phyloP scores from a whole-genome alignment of 495 filamentous ascomycete genomes.

The Aspergillus avenaceus region DNA sequence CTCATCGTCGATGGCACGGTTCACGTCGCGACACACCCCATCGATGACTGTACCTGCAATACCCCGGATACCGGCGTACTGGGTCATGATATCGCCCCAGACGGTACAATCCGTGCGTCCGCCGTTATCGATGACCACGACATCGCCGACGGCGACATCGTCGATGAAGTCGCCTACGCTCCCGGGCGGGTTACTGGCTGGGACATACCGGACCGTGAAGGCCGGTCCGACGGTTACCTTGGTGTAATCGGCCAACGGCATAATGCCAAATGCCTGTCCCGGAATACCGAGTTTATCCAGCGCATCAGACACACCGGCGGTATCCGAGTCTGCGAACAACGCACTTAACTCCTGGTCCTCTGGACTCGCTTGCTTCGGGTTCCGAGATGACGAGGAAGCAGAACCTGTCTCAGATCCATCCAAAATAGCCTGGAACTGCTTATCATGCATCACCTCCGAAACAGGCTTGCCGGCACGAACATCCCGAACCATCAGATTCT shows the following conservation, averaged over 20 bases:
- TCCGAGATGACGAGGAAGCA: background rate
- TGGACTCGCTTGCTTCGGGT: slow-evolving; percentile 5
- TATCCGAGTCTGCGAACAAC: slow-evolving; percentile 18
- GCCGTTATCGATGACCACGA: slow-evolving; percentile 19
- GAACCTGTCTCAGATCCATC: background rate
- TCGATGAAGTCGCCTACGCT: slow-evolving; percentile 22
- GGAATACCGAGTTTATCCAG: slow-evolving; percentile 21
- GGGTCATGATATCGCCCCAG: slow-evolving; percentile 23
- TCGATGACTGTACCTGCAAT: slow-evolving; percentile 20
- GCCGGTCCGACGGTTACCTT: slow-evolving; percentile 18
- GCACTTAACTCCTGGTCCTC: slow-evolving; percentile 18
- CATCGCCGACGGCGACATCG: slow-evolving; percentile 17
- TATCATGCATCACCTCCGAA: slow-evolving; percentile 21
- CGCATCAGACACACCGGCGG: slow-evolving; percentile 19
- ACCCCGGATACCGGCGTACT: slow-evolving; percentile 16
- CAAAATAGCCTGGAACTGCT: slow-evolving; percentile 16
- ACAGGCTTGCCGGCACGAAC: slow-evolving; percentile 14
- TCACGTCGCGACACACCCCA: slow-evolving; percentile 20
- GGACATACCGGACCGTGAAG: slow-evolving; percentile 20
- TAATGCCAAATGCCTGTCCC: slow-evolving; percentile 17
- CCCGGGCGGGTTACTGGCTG: slow-evolving; percentile 17
- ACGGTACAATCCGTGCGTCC: slow-evolving; percentile 20
- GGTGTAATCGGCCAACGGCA: slow-evolving; percentile 16
- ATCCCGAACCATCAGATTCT: slow-evolving; percentile 12
- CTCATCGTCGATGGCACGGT: slow-evolving; percentile 14